phyloP scores from a whole-genome alignment of 345 rosid species.

The Eutrema yunnanense region DNA sequence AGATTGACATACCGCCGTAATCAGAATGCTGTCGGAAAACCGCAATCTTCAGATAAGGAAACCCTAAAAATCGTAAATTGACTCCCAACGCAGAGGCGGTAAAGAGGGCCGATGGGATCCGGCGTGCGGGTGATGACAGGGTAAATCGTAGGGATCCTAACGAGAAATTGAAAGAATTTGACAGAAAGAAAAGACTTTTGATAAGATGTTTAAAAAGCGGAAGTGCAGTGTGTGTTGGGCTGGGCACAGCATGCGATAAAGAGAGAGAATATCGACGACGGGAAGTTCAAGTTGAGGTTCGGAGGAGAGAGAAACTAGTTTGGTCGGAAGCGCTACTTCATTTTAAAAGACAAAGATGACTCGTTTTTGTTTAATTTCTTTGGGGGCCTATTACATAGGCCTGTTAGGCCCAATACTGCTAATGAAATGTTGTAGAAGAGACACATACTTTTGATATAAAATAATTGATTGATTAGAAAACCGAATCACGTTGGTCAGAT shows the following conservation, averaged over 20 bases:
- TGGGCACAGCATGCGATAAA: conserved; percentile 8
- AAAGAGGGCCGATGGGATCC: conserved; percentile 2
- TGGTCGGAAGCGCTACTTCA: conserved; percentile 8
- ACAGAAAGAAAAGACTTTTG: not conserved
- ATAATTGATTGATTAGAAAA: too few relatives aligned
- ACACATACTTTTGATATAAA: too few relatives aligned
- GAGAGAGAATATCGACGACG: conserved; percentile 3
- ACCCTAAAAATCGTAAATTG: not conserved
- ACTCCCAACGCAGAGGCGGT: not conserved
- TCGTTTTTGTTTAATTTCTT: not conserved
- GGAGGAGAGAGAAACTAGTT: conserved; percentile 13
- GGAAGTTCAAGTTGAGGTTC: not conserved
- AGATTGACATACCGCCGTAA: conserved; percentile 10
- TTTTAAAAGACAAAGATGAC: not conserved
- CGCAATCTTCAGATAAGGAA: not conserved
- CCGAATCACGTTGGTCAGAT: too few relatives aligned
- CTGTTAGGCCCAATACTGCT: not conserved
- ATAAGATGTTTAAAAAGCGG: not conserved
- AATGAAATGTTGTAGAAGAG: not conserved
- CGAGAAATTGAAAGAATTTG: not conserved
- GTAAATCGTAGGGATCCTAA: not conserved
- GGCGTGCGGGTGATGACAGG: not conserved
- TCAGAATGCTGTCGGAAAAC: not conserved
- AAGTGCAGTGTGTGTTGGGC: conserved; percentile 7
- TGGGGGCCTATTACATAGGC: conserved; percentile 7